Conservation (phyloP, 2,329 filamentous ascomycete genomes). For the Passalora sequoiae region DNA sequence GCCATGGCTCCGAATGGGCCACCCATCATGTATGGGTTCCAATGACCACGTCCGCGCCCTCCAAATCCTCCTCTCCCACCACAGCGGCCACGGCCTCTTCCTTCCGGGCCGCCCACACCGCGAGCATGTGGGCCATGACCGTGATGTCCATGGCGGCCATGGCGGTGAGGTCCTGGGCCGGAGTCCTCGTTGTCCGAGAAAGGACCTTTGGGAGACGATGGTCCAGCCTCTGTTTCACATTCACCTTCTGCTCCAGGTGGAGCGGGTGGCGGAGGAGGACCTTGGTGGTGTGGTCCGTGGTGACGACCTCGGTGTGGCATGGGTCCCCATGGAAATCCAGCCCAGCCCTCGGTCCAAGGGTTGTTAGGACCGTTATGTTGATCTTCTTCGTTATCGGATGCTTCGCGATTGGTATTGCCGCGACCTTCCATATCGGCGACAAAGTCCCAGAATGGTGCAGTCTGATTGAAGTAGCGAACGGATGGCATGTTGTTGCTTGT, state of each 20-base stretch:
- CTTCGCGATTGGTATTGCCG: constrained; percentile 29
- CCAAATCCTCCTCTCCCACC: constrained; percentile 28
- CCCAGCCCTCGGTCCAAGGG: constrained; percentile 34
- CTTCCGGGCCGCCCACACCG: constrained; percentile 7
- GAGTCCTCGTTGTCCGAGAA: constrained; percentile 16
- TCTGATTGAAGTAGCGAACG: constrained; percentile 50
- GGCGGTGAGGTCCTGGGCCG: constrained; percentile 17
- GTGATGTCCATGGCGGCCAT: constrained; percentile 17
- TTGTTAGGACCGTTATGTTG: constrained; percentile 22
- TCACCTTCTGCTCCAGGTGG: constrained; percentile 18
- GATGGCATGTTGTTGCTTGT: constrained; percentile 45
- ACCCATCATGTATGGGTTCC: constrained; percentile 19
- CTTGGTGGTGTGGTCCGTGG: constrained; percentile 23
- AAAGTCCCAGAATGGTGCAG: constrained; percentile 54
- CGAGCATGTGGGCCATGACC: constrained; percentile 22
- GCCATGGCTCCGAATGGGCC: constrained; percentile 28
- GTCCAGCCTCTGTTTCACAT: constrained; percentile 16
- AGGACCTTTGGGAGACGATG: constrained; percentile 23
- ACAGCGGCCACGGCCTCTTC: constrained; percentile 11
- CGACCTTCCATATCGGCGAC: constrained; percentile 46
- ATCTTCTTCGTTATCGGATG: constrained; percentile 27
- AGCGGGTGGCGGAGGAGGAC: constrained; percentile 16
- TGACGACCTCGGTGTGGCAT: constrained; percentile 29
- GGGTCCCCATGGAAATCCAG: constrained; percentile 34
- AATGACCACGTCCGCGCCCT: constrained; percentile 19